A percentile compares a stretch with the other conserved stretches of the same genome.
Conservation (phyloP, 306 rosid species). For the Hippophae tibetana region DNA sequence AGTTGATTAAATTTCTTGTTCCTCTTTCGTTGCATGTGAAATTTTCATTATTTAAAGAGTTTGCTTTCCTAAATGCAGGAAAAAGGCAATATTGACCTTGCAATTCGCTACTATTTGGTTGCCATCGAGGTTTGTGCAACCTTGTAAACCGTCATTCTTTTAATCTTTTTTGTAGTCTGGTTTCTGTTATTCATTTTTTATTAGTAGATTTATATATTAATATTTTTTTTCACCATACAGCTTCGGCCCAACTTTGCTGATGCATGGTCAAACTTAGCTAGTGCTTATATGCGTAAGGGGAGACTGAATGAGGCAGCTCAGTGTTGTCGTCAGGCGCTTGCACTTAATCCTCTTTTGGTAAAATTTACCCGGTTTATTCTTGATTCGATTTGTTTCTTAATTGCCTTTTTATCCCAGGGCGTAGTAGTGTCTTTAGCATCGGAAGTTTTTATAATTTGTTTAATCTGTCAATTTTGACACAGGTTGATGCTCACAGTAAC, state of each 20-base stretch:
- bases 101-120: constrained; percentile 58
- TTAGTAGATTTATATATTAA: neutral
- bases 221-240: constrained; percentile 24
- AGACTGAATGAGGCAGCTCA: constrained; percentile 85
- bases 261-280: constrained; percentile 97
- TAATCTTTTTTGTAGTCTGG: neutral
- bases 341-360: constrained; percentile 85
- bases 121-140: constrained; percentile 71
- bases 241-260: constrained; percentile 93
- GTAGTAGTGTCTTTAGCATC: too few relatives aligned
- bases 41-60: neutral
- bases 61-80: constrained; percentile 28
- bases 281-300: constrained; percentile 97
- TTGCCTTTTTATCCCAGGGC: too few relatives aligned
- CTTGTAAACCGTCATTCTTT: neutral
- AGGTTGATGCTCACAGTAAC: constrained; percentile 59
- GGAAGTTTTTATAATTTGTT: too few relatives aligned
- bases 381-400: too few relatives aligned
- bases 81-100: constrained; percentile 45
- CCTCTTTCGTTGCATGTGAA: constrained; percentile 1
- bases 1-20: neutral
- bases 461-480: neutral
- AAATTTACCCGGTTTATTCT: neutral
- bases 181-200: neutral
- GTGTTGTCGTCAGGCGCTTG: constrained; percentile 96